phyloP scores from a whole-genome alignment of 768 basidiomycete genomes.

The Lactarius sanguifluus region DNA sequence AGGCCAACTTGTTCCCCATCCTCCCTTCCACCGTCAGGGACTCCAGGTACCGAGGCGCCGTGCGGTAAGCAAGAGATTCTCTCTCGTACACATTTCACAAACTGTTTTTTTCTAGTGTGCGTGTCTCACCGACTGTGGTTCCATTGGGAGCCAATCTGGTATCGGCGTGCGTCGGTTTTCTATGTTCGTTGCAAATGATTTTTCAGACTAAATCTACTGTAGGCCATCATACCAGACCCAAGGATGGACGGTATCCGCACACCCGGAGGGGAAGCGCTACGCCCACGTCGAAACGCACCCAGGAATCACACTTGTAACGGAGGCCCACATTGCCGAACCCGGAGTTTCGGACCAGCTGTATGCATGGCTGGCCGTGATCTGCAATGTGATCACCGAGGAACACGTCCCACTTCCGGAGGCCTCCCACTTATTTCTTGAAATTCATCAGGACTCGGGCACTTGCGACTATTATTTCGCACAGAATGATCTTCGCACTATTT shows the following conservation, averaged over 20 bases:
- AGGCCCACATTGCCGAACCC: not conserved
- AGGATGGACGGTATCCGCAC: not conserved
- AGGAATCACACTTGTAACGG: not conserved
- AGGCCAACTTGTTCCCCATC: not conserved
- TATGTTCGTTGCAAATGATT: not conserved
- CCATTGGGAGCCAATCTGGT: not conserved
- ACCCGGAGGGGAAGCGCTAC: slow-evolving; percentile 6
- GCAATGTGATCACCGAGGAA: not conserved
- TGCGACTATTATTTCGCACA: slow-evolving; percentile 6
- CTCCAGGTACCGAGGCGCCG: not conserved
- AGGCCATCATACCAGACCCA: not conserved
- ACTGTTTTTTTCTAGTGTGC: not conserved
- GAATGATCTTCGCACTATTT: not conserved
- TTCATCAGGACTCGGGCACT: not conserved
- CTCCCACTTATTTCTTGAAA: not conserved
- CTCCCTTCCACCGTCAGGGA: not conserved
- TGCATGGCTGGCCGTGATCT: not conserved
- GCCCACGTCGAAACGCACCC: not conserved
- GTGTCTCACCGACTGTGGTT: not conserved
- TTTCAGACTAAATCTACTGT: not conserved
- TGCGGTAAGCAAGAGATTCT: not conserved
- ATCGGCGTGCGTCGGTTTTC: not conserved
- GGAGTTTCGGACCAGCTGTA: not conserved
- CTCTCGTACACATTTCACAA: not conserved
- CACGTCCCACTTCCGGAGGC: not conserved